Base-by-base conservation (phyloP, 768 basidiomycete genomes). In the Lepiota subincarnata region DNA sequence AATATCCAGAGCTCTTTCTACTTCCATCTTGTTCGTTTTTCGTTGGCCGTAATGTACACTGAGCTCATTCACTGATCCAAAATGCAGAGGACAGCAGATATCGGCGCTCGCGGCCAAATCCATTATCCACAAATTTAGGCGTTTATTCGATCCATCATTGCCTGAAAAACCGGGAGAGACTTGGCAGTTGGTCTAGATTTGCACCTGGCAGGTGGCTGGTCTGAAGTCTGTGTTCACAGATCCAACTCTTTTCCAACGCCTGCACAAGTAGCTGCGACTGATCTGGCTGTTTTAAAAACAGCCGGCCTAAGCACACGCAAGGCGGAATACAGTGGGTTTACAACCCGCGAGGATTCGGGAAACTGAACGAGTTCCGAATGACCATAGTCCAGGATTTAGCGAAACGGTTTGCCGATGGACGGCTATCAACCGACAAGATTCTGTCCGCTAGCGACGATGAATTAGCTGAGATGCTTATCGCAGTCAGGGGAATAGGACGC, bases 31-130 rank as follows among this genome's bases (percentile, higher is more conserved):
- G 78, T 90, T 70, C 69, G 82, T 24, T 16, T 46, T 35, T 40
- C 26, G 14, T 18, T 46, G 37, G 18, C 22, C 45, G 42, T 35
- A 22, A 31, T 11, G 38, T 35, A 5, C 34, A 34, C 44, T 26
- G 14, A 38, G 53, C 42, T 26, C 34, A 37, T 41, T 24, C 6
- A 4, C 12, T 52, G 12, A 42, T 19, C 14, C 13, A 34, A 41
- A 47, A 40, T 41, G 36, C 12, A 87, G 86, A 36, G 84, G 80
- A 4, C 87, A 89, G 66, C 89, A 93, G 64, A 89, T 93, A 19
- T 91, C 89, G 1, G 92, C 88, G 89, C 68, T 86, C 40, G 94
- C 92, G 10, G 94, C 93, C 0, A 77, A 88, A 18, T 84, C 89
- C 16, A 92, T 96, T 55, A 83, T 75, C 35, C 87, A 92, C 68